These are phyloP conservation scores for Coprinellus micaceus DNA, from an alignment of 768 basidiomycete genomes.

Conservation along the genomic window DNA sequence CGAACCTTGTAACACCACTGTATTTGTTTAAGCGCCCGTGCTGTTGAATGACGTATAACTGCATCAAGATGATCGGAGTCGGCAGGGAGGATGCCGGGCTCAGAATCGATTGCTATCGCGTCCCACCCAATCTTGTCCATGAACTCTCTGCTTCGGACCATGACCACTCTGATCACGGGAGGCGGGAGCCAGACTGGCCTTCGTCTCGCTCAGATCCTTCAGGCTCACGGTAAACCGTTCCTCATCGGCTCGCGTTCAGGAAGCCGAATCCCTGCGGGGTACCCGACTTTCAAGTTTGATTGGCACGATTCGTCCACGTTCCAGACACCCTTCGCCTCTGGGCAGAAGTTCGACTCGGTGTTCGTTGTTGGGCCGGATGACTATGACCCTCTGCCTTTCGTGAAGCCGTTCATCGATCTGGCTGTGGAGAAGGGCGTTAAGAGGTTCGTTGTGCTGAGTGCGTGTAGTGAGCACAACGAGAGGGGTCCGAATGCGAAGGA, in stretches of 20 bases:
- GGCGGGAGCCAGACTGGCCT: constrained; percentile 22
- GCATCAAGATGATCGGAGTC: no score
- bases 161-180: constrained; percentile 15
- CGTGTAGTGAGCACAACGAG: background rate
- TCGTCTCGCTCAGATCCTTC: constrained; percentile 17
- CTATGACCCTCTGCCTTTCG: constrained; percentile 10
- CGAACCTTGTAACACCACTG: no score
- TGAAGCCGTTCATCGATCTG: constrained; percentile 22
- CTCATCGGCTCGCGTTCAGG: constrained; percentile 20
- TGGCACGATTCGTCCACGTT: constrained; percentile 30
- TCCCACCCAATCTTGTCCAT: no score
- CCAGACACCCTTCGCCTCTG: constrained; percentile 15
- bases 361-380: constrained; percentile 20
- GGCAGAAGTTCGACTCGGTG: constrained; percentile 16
- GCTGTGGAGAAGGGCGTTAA: constrained; percentile 21
- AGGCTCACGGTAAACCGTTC: constrained; percentile 13
- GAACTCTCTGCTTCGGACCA: background rate
- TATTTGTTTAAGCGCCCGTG: no score
- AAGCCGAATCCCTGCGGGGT: constrained; percentile 14
- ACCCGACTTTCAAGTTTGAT: constrained; percentile 26
- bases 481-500: background rate
- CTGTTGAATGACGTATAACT: no score
- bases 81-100: no score
- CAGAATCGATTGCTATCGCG: no score
- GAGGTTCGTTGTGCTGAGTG: constrained; percentile 24